These are phyloP conservation scores for Pulveroboletus sp. DNA, from an alignment of 768 basidiomycete genomes.

Conservation along the genomic window DNA sequence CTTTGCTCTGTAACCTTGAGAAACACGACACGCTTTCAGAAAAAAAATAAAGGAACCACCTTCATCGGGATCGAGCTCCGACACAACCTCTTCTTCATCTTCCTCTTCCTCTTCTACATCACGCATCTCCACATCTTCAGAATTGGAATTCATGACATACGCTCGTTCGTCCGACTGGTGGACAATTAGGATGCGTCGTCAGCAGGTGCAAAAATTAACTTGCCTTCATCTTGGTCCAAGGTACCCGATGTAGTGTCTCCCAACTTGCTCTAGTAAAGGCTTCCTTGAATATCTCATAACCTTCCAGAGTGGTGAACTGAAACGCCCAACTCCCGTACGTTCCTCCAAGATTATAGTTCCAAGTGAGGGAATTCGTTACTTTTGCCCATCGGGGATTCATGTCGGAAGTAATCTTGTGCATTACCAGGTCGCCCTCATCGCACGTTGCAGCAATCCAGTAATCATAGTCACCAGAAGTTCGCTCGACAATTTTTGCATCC, in stretches of 20 bases:
- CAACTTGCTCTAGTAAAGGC: constrained; percentile 72
- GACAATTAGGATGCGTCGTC: not conserved
- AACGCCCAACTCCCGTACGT: constrained; percentile 80
- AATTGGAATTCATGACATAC: constrained; percentile 73
- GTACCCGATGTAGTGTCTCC: constrained; percentile 71
- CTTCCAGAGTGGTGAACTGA: constrained; percentile 55
- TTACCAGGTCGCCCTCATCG: constrained; percentile 49
- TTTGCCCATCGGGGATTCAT: constrained; percentile 72
- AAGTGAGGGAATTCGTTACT: constrained; percentile 74
- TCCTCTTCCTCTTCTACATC: constrained; percentile 73
- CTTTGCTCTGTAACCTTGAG: constrained; percentile 43
- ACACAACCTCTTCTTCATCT: constrained; percentile 74
- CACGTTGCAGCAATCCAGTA: constrained; percentile 60
- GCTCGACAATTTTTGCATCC: constrained; percentile 50
- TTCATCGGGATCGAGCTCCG: constrained; percentile 63
- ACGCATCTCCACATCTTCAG: constrained; percentile 87
- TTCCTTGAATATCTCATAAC: constrained; percentile 57
- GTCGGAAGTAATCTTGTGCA: constrained; percentile 60
- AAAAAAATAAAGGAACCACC: constrained; percentile 37
- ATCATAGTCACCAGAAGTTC: constrained; percentile 43
- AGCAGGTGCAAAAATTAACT: constrained; percentile 8
- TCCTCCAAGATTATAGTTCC: constrained; percentile 71
- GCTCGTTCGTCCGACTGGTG: constrained; percentile 76
- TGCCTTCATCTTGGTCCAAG: constrained; percentile 84
- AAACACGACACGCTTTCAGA: not conserved